phyloP scores from a whole-genome alignment of 352 stramenopile genomes.

The Phytophthora rubi region DNA sequence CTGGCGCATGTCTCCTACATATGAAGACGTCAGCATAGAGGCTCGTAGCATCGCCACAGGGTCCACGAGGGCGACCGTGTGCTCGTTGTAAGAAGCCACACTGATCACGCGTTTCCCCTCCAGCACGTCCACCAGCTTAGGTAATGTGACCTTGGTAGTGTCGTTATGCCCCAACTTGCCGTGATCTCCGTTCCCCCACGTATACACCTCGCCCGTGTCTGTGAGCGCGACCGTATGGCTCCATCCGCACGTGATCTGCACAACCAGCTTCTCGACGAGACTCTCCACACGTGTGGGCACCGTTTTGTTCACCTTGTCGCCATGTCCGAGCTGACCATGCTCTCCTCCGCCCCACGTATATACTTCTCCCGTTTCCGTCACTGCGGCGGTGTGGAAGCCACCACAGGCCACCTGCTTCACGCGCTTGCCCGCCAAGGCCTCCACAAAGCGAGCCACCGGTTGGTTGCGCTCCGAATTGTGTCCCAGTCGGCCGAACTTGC shows the following conservation, averaged over 20 bases:
- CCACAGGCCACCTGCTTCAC: constrained; percentile 90
- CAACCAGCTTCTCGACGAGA: constrained; percentile 88
- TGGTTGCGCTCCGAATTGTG: constrained; percentile 89
- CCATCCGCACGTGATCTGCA: constrained; percentile 97
- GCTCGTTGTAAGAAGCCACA: constrained; percentile 98
- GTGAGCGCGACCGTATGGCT: constrained; percentile 96
- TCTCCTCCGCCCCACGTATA: constrained; percentile 92
- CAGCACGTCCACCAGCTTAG: constrained; percentile 92
- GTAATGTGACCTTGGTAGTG: constrained; percentile 94
- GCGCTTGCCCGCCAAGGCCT: constrained; percentile 70
- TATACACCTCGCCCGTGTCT: constrained; percentile 92
- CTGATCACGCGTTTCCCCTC: constrained; percentile 94
- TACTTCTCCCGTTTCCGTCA: constrained; percentile 86
- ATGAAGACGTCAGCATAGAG: constrained; percentile 85
- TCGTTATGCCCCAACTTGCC: constrained; percentile 96
- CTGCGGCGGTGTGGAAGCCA: constrained; percentile 88
- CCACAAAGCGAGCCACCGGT: constrained; percentile 73
- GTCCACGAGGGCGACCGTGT: constrained; percentile 94
- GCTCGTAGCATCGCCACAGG: constrained; percentile 78
- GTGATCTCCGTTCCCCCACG: constrained; percentile 94
- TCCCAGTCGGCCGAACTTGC: constrained; percentile 89
- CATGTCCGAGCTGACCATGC: constrained; percentile 96
- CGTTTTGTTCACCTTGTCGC: constrained; percentile 96
- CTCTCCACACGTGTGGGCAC: constrained; percentile 92
- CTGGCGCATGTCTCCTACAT: constrained; percentile 90